Evolutionary conservation across 306 rosid genomes (phyloP), one percentile per base, ranked within the genome.

Genomic region (Quercus ilex): DNA sequence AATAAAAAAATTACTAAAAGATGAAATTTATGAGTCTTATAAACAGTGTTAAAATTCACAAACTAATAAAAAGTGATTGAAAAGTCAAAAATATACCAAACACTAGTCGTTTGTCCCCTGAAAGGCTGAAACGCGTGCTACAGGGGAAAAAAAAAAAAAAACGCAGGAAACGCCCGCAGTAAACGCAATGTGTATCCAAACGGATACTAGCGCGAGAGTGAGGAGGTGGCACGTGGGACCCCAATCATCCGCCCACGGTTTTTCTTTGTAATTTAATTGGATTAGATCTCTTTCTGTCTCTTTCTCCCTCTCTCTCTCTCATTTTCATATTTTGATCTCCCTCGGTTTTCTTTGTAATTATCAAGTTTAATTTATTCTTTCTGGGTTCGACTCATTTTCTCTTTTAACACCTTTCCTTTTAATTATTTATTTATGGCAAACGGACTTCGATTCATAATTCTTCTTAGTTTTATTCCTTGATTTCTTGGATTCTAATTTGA

Each of bases 191-290:
- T 23, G 23, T 23, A 23, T 23, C 23, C 23, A 23, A 23, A 23
- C 23, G 23, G 23, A 23, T 23, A 23, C 23, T 23, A 26, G 26
- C 4, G 21, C 8, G 9, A 43, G 53, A 2, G 13, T 4, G 18
- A 31, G 25, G 14, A 76, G 65, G 18, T 64, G 71, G 41, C 43
- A 55, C 30, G 58, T 35, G 64, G 81, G 79, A 31, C 56, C 72
- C 49, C 38, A 18, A 75, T 80, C 83, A 84, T 69, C 77, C 43
- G 81, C 86, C 81, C 86, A 20, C 26, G 7, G 84, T 75, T 49
- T 58, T 79, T 70, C 23, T 0, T 56, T 25, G 55, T 68, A 41
- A 12, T 70, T 74, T 15, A 25, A 14, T 18, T 23, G 30, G 59
- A 6, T 0, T 35, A 18, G 4, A 41, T 53, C 23, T 3, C 33